A percentile compares a stretch with the other conserved stretches of the same genome.
Conservation (phyloP, 140 eudicot genomes). For the Eryngium alpinum region DNA sequence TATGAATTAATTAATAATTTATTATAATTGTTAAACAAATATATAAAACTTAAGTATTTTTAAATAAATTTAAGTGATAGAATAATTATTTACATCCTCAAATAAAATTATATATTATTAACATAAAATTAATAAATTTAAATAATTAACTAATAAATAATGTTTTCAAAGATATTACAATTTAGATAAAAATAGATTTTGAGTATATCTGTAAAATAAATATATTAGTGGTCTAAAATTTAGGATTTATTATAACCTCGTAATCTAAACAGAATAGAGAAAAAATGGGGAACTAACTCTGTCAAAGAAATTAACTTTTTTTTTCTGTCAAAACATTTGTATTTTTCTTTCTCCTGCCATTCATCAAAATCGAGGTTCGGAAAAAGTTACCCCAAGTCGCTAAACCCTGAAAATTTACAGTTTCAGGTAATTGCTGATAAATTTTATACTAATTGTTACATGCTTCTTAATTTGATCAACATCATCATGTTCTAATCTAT, state of each 20-base stretch:
- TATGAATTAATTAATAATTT: no score
- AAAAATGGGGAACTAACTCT: not conserved
- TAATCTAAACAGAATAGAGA: constrained; percentile 21
- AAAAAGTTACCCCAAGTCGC: not conserved
- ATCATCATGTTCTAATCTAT: not conserved
- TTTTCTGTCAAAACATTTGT: not conserved
- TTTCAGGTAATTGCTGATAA: constrained; percentile 7
- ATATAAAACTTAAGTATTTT: no score
- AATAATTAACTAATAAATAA: no score
- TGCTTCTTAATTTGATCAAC: no score
- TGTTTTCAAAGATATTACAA: no score
- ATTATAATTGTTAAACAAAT: no score
- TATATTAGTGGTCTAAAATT: constrained; percentile 15
- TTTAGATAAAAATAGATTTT: no score
- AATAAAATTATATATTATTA: no score
- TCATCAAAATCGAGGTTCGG: not conserved
- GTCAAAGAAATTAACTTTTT: not conserved
- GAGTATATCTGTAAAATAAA: no score
- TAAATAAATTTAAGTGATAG: no score
- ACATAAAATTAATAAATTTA: no score
- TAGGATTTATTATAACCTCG: constrained; percentile 28
- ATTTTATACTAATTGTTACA: not conserved
- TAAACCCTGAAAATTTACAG: not conserved
- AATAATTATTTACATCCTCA: no score
- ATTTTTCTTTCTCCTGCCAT: not conserved